phyloP scores from a whole-genome alignment of 192 early-diverging fungal species.

The Coemansia erecta region DNA sequence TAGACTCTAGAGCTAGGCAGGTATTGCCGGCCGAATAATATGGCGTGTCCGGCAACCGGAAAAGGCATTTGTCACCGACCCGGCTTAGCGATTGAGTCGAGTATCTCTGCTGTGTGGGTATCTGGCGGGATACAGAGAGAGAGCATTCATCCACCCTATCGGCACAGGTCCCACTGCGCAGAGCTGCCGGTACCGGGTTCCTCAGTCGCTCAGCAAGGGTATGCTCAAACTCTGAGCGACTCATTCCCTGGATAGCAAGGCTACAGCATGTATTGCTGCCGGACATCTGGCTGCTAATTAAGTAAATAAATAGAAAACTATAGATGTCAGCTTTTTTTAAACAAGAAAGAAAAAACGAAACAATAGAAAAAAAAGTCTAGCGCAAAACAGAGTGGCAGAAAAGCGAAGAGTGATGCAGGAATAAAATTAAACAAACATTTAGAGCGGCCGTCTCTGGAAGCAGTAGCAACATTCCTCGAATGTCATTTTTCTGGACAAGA shows the following conservation, averaged over 20 bases:
- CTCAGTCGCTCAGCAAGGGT: constrained; percentile 17
- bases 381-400: no score
- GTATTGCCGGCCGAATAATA: background rate
- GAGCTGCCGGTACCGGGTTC: constrained; percentile 26
- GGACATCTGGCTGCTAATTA: background rate
- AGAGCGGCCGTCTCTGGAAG: no score
- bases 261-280: constrained; percentile 8
- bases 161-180: constrained; percentile 8
- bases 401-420: no score
- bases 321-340: no score
- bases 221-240: constrained; percentile 23
- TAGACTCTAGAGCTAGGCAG: background rate
- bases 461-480: no score
- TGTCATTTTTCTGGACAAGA: no score
- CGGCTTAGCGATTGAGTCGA: background rate
- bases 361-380: no score
- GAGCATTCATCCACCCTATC: background rate
- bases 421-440: no score
- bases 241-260: constrained; percentile 13
- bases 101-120: background rate
- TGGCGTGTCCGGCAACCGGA: constrained; percentile 2
- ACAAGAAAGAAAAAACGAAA: no score
- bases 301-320: background rate
- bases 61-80: constrained; percentile 7
- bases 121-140: no score